Base-by-base conservation (phyloP, 192 early-diverging fungal genomes). In the Dissophora ornata region DNA sequence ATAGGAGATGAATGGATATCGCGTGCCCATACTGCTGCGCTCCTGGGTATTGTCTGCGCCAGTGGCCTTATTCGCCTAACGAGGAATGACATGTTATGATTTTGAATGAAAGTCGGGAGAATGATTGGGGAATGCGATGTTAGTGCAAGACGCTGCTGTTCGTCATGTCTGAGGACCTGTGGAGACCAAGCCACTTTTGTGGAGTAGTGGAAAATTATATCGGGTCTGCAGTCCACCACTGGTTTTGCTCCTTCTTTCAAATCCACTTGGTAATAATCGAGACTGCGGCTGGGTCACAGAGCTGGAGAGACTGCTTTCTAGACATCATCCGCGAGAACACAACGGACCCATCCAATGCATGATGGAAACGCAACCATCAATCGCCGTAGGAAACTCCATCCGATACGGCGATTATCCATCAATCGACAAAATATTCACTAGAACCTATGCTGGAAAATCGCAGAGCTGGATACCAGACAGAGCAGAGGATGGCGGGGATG, bases 201-300 rank as follows among this genome's bases (percentile, higher is more conserved):
- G 21, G 34, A 26, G 4, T 51, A 25, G 36, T 38, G 13, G 36
- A 38, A 13, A 29, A 25, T 10, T 18, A 18, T 29, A 51, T 25
- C 3, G 40, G 57, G 21, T 13, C 16, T 25, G 48, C 25, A 1
- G 18, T 3, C 26, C 3, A 34, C 3, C 19, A 51, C 6, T 48
- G 36, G 25, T 62, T 48, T 62, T 46, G 26, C 25, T 48, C 66
- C 66, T 51, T 50, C 66, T 68, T 68, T 68, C 66, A 68, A 68
- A 58, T 68, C 66, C 66, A 68, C 66, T 68, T 68, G 66, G 66
- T 68, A 68, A 68, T 58, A 68, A 56, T 66, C 30, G 44, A 9
- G 18, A 45, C 15, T 45, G 44, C n/a, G 26, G 53, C 41, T n/a
- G 19, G 30, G 49, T 21, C 15, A 22, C 29, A 61, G 2, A 49